Conservation (phyloP, 306 rosid genomes). For the Phaseolus lunatus region DNA sequence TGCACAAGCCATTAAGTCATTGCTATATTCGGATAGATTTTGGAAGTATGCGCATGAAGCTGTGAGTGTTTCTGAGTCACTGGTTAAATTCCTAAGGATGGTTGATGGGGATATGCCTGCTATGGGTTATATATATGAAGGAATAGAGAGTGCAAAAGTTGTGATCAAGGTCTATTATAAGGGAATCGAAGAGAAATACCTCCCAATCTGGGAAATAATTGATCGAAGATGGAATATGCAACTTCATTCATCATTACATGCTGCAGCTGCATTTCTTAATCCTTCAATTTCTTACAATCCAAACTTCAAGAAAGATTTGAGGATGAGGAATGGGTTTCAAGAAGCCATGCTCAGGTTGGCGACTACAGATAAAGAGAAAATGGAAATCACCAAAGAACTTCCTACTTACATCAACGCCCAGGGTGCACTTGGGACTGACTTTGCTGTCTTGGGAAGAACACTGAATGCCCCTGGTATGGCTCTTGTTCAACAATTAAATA, state of each 20-base stretch:
- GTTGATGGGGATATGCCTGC: constrained; percentile 84
- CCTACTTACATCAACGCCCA: constrained; percentile 65
- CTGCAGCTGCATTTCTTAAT: constrained; percentile 80
- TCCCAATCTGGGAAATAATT: constrained; percentile 63
- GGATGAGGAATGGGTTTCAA: constrained; percentile 73
- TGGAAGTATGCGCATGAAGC: constrained; percentile 77
- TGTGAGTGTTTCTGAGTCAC: constrained; percentile 67
- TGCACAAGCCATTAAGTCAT: constrained; percentile 57
- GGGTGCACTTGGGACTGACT: constrained; percentile 79
- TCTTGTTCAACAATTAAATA: constrained; percentile 25
- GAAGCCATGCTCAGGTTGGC: constrained; percentile 68
- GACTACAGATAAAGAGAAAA: constrained; percentile 53
- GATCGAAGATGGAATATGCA: constrained; percentile 73
- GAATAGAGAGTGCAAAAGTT: constrained; percentile 68
- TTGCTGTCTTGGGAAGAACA: constrained; percentile 72
- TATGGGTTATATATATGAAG: constrained; percentile 71
- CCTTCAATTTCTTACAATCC: constrained; percentile 67
- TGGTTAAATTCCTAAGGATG: constrained; percentile 65
- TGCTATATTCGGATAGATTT: constrained; percentile 64
- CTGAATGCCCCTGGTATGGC: constrained; percentile 73
- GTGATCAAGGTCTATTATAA: constrained; percentile 61
- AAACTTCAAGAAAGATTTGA: constrained; percentile 58
- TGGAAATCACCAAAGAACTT: constrained; percentile 69
- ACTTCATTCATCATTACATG: constrained; percentile 66
- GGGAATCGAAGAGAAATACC: constrained; percentile 66